Conservation (phyloP, 2,329 filamentous ascomycete species). For the Exophiala sp. region DNA sequence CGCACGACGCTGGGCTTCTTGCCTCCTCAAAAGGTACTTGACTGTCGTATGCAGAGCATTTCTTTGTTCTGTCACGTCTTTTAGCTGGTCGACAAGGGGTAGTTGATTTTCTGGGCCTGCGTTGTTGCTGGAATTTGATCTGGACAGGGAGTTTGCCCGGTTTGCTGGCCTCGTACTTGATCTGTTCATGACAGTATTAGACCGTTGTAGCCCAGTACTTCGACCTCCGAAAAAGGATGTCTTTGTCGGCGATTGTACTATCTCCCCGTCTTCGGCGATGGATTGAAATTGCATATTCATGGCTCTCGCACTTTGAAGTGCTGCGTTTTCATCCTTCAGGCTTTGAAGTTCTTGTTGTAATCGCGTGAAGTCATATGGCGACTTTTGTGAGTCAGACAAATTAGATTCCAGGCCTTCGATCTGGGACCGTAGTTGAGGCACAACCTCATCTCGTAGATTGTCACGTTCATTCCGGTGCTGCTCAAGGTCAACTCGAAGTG, state of each 20-base stretch:
- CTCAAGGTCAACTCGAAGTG: slow-evolving; percentile 77
- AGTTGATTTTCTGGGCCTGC: slow-evolving; percentile 60
- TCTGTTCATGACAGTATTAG: slow-evolving; percentile 47
- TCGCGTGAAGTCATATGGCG: slow-evolving; percentile 75
- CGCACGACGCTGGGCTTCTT: slow-evolving; percentile 78
- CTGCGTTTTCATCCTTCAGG: slow-evolving; percentile 52
- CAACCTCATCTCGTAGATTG: slow-evolving; percentile 82
- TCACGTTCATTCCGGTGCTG: slow-evolving; percentile 84
- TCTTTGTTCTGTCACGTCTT: slow-evolving; percentile 89
- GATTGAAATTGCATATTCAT: slow-evolving; percentile 55
- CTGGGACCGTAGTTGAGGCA: slow-evolving; percentile 72
- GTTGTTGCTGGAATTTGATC: slow-evolving; percentile 53
- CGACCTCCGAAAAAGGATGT: slow-evolving; percentile 44
- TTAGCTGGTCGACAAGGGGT: slow-evolving; percentile 71
- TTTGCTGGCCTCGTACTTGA: slow-evolving; percentile 64
- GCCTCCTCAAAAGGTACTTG: slow-evolving; percentile 78
- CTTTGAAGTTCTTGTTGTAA: slow-evolving; percentile 81
- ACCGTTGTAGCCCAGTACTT: slow-evolving; percentile 21
- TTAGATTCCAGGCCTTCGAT: slow-evolving; percentile 55
- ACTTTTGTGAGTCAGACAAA: slow-evolving; percentile 61
- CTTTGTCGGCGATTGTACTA: slow-evolving; percentile 39
- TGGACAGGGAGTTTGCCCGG: slow-evolving; percentile 51
- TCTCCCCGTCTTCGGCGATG: slow-evolving; percentile 57
- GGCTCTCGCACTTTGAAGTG: slow-evolving; percentile 46
- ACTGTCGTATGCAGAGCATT: slow-evolving; percentile 87